Evolutionary conservation across 2,329 filamentous ascomycete species (phyloP).

Genomic region (Phialemoniopsis sp.): DNA sequence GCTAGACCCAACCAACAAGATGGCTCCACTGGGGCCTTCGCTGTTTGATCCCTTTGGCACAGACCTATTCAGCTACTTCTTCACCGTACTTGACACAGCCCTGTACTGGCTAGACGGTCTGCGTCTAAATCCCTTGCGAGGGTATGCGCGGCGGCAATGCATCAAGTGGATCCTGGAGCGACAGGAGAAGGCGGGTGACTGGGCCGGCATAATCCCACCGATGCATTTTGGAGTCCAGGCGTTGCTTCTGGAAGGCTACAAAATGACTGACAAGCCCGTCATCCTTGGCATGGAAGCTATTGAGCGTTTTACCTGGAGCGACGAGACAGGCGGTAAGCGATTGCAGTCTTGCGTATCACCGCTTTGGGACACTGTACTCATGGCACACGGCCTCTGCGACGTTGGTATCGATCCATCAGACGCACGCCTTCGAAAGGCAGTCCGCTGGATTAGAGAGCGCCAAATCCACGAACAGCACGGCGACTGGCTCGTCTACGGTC

Average conservation of each 20-base stretch:
- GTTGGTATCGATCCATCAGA: conserved; percentile 4
- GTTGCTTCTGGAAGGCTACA: conserved; percentile 5
- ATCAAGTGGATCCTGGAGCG: conserved; percentile 19
- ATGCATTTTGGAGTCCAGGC: conserved; percentile 12
- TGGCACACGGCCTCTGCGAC: conserved; percentile 21
- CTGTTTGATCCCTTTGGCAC: background rate
- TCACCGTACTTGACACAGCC: background rate
- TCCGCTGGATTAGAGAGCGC: conserved; percentile 12
- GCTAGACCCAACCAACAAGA: conserved; percentile 12
- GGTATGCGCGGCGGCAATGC: conserved; percentile 13
- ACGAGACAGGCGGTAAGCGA: conserved; percentile 18
- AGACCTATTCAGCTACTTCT: conserved; percentile 1
- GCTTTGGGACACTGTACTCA: conserved; percentile 28
- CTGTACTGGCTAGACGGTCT: conserved; percentile 13
- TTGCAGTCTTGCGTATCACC: conserved; percentile 21
- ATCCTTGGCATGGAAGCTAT: background rate
- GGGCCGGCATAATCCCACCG: conserved; percentile 17
- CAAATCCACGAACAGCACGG: conserved; percentile 18
- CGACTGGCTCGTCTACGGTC: conserved; percentile 21
- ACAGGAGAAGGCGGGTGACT: conserved; percentile 21
- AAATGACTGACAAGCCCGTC: background rate
- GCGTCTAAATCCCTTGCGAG: conserved; percentile 3
- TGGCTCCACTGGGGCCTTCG: conserved; percentile 1
- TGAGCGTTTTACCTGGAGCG: conserved; percentile 1
- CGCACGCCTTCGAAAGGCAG: conserved; percentile 1